Conservation (phyloP, 2,329 filamentous ascomycete species). For the Aspergillus sclerotialis region DNA sequence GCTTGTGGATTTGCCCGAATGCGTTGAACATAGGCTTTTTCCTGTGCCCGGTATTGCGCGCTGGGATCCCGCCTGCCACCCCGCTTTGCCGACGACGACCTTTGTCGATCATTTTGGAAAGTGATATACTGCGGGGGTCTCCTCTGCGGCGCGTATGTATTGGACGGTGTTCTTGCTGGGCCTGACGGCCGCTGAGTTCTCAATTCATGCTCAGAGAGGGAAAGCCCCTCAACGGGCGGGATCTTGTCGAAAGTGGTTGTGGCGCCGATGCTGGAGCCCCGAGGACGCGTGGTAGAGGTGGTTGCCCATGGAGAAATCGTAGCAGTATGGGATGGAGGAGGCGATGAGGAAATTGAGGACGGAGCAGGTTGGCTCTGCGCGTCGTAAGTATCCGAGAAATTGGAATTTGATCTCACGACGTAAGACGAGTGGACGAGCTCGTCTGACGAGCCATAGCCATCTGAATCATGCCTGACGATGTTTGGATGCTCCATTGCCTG, state of each 20-base stretch:
- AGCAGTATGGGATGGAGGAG: slow-evolving; percentile 19
- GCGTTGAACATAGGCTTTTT: slow-evolving; percentile 90
- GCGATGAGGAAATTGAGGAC: slow-evolving; percentile 28
- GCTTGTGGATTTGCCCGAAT: slow-evolving; percentile 73
- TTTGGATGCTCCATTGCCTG: slow-evolving; percentile 39
- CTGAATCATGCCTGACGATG: slow-evolving; percentile 32
- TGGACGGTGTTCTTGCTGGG: slow-evolving; percentile 67
- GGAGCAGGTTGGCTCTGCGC: slow-evolving; percentile 21
- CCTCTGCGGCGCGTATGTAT: slow-evolving; percentile 63
- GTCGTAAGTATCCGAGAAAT: slow-evolving; percentile 25
- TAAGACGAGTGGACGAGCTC: slow-evolving; percentile 32
- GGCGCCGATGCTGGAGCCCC: slow-evolving; percentile 36
- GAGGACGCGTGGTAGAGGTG: slow-evolving; percentile 31
- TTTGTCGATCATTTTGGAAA: slow-evolving; percentile 43
- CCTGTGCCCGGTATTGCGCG: slow-evolving; percentile 72
- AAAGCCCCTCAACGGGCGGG: slow-evolving; percentile 19
- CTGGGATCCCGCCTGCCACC: slow-evolving; percentile 56
- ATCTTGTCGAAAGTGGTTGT: slow-evolving; percentile 36
- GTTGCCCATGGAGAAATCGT: slow-evolving; percentile 29
- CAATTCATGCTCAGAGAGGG: slow-evolving; percentile 25
- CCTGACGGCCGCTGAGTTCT: slow-evolving; percentile 61
- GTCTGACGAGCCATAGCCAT: slow-evolving; percentile 36
- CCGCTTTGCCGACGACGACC: slow-evolving; percentile 52
- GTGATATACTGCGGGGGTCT: slow-evolving; percentile 47
- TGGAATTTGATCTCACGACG: slow-evolving; percentile 23